phyloP scores from a whole-genome alignment of 345 rosid genomes.

The Populus ilicifolia region DNA sequence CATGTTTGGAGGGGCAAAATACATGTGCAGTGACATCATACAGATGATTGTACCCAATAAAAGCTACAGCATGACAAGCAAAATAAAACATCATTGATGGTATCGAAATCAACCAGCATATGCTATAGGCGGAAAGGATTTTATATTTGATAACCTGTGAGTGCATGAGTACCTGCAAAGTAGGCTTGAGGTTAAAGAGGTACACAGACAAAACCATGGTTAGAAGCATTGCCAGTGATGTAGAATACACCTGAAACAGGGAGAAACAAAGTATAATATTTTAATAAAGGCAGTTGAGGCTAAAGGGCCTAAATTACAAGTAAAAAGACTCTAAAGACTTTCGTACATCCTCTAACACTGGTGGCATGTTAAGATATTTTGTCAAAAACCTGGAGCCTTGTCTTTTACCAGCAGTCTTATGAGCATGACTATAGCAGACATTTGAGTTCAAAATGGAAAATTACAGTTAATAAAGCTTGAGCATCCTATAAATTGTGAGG shows the following conservation, averaged over 20 bases:
- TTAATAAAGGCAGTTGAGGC: neutral
- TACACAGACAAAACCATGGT: slow-evolving; percentile 67
- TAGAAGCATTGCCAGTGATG: slow-evolving; percentile 87
- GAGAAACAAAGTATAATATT: neutral
- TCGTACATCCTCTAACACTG: neutral
- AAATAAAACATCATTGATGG: neutral
- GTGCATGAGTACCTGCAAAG: slow-evolving; percentile 48
- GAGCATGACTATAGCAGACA: neutral
- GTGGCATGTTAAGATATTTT: neutral
- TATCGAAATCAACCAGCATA: neutral
- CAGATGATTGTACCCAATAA: slow-evolving; percentile 88
- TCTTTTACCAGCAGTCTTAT: neutral
- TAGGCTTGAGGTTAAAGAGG: slow-evolving; percentile 70
- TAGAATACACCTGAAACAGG: slow-evolving; percentile 59
- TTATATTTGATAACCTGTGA: neutral
- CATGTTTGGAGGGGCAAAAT: slow-evolving; percentile 71
- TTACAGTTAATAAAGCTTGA: neutral
- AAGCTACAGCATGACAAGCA: slow-evolving; percentile 53
- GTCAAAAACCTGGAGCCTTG: neutral
- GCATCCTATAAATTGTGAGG: neutral
- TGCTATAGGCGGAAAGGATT: neutral
- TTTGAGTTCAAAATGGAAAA: neutral
- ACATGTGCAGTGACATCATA: slow-evolving; percentile 96
- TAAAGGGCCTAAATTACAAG: neutral
- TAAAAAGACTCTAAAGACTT: neutral